Conservation (phyloP, 345 rosid genomes). For the Litchi chinensis region DNA sequence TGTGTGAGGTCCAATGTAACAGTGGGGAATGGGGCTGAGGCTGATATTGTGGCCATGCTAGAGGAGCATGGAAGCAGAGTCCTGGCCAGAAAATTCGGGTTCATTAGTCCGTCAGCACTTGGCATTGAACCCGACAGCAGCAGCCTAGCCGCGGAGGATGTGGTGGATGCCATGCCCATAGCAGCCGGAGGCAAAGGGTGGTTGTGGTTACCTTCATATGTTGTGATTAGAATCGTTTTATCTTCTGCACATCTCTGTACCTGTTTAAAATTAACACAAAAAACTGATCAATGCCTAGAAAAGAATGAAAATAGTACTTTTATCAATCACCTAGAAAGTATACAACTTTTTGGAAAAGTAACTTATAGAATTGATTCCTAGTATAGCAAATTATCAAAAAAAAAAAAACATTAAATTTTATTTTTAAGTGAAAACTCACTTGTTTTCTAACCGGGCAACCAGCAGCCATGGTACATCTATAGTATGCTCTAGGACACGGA, state of each 20-base stretch:
- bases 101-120: conserved; percentile 69
- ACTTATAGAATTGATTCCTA: neutral
- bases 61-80: conserved; percentile 87
- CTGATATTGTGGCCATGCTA: conserved; percentile 93
- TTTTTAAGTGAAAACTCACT: conserved; percentile 26
- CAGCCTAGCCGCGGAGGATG: conserved; percentile 85
- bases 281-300: neutral
- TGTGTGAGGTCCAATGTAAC: conserved; percentile 87
- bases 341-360: neutral
- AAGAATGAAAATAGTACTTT: neutral
- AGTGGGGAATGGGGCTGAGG: conserved; percentile 96
- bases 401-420: neutral
- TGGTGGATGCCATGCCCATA: conserved; percentile 88
- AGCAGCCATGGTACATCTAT: conserved; percentile 79
- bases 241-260: conserved; percentile 98
- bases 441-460: conserved; percentile 86
- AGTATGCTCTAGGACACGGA: conserved; percentile 80
- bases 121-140: conserved; percentile 87
- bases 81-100: conserved; percentile 70
- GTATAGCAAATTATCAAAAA: neutral
- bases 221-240: conserved; percentile 71
- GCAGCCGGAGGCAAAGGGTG: conserved; percentile 96
- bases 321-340: too few relatives aligned
- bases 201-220: conserved; percentile 95
- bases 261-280: conserved; percentile 28